Percentiles rank a stretch among this genome's conserved stretches.
Evolutionary conservation across 31 red algal species (phyloP).

Genomic region (Odonthalia washingtoniensis): DNA sequence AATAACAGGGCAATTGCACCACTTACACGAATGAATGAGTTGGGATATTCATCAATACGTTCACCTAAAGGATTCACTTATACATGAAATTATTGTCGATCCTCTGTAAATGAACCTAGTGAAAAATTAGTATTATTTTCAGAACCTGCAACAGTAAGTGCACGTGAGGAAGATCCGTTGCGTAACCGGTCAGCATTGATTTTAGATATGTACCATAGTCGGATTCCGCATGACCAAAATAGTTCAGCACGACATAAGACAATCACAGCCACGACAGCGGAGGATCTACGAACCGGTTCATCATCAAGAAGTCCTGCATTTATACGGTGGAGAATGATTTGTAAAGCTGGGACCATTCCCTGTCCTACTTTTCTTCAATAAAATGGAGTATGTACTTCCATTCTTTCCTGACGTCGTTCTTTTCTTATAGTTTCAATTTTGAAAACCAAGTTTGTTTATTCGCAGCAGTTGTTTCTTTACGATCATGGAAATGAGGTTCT

Average conservation of each 20-base stretch:
- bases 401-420: conserved; percentile 43
- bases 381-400: conserved; percentile 64
- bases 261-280: conserved; percentile 63
- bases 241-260: conserved; percentile 69
- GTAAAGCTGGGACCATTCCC: conserved; percentile 70
- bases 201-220: too few relatives aligned
- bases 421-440: conserved; percentile 51
- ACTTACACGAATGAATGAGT: conserved; percentile 53
- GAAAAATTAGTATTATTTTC: too few relatives aligned
- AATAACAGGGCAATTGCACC: conserved; percentile 71
- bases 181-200: too few relatives aligned
- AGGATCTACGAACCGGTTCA: conserved; percentile 64
- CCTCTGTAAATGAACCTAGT: too few relatives aligned
- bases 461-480: conserved; percentile 10
- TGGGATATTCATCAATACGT: conserved; percentile 74
- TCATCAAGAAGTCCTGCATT: conserved; percentile 66
- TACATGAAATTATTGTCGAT: conserved; percentile 54
- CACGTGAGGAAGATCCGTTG: too few relatives aligned
- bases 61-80: conserved; percentile 66
- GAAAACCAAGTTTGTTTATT: conserved; percentile 63
- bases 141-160: too few relatives aligned
- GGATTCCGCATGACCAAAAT: too few relatives aligned
- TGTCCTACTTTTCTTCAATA: conserved; percentile 71
- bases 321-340: conserved; percentile 69
- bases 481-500: background rate